Evolutionary conservation across 305 asterid genomes (phyloP).

Genomic region (Lippia alba): DNA sequence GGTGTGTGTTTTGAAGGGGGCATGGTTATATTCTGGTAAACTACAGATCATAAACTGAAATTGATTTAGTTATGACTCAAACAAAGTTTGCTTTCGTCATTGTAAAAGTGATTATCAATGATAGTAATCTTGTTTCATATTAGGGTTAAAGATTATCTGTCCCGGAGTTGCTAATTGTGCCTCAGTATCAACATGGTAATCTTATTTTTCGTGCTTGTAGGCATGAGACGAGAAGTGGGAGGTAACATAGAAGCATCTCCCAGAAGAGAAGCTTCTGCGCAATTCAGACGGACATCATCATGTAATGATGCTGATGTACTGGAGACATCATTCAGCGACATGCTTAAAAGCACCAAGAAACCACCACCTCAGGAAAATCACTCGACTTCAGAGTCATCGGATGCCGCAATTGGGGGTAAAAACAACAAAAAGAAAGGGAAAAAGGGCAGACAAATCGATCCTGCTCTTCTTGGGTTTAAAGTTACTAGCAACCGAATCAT

Average conservation of each 20-base stretch:
- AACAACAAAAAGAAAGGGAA: constrained; percentile 91
- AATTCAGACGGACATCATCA: constrained; percentile 73
- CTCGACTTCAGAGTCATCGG: constrained; percentile 44
- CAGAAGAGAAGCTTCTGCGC: constrained; percentile 53
- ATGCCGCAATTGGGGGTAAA: constrained; percentile 52
- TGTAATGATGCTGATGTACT: constrained; percentile 79
- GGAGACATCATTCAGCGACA: constrained; percentile 95
- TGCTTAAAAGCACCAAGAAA: constrained; percentile 92
- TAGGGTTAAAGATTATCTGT: too few relatives aligned
- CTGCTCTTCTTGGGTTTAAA: constrained; percentile 97
- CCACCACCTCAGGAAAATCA: constrained; percentile 60
- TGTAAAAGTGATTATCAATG: too few relatives aligned
- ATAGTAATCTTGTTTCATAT: too few relatives aligned
- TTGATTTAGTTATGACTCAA: too few relatives aligned
- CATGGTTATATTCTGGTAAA: too few relatives aligned
- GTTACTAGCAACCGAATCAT: constrained; percentile 96
- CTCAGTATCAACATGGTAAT: not conserved
- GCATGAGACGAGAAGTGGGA: constrained; percentile 53
- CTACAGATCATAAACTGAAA: too few relatives aligned
- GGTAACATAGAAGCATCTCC: constrained; percentile 52
- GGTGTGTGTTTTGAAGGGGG: too few relatives aligned
- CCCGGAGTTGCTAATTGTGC: not conserved
- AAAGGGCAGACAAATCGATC: constrained; percentile 95
- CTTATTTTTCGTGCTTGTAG: constrained; percentile 23
- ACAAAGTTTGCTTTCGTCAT: too few relatives aligned